Evolutionary conservation across 2,329 filamentous ascomycete genomes (phyloP).

Genomic region (Annulohypoxylon truncatum): DNA sequence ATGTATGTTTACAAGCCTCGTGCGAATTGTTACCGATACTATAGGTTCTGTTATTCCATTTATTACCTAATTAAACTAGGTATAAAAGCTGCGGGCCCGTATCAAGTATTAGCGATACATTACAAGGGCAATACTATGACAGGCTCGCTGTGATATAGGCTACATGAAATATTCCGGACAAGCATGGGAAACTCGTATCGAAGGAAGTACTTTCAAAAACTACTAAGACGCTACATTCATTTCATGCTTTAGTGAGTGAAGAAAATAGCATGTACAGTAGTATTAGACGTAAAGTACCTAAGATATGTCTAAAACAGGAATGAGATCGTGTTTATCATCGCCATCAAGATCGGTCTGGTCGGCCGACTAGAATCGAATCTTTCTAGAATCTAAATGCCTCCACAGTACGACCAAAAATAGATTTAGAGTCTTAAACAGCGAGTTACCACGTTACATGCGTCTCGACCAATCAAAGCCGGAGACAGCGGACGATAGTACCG

Average conservation of each 20-base stretch:
- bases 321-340: conserved; percentile 2
- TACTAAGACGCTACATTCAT: background rate
- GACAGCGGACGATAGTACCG: no score
- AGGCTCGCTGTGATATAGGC: background rate
- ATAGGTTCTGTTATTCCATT: conserved; percentile 7
- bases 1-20: background rate
- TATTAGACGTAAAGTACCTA: background rate
- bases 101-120: conserved; percentile 10
- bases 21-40: background rate
- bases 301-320: background rate
- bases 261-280: background rate
- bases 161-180: background rate
- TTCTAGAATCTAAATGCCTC: conserved; percentile 20
- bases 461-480: conserved; percentile 21
- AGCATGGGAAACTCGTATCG: conserved; percentile 21
- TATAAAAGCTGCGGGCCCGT: no score
- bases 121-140: background rate
- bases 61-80: conserved; percentile 3
- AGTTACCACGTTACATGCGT: conserved; percentile 35
- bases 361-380: conserved; percentile 5
- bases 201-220: background rate
- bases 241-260: background rate
- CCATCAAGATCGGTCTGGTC: background rate
- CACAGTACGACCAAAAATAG: conserved; percentile 23
- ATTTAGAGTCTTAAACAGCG: conserved; percentile 15